Evolutionary conservation across 768 basidiomycete species (phyloP), one percentile per base, ranked within the genome.

Genomic region (Mycena metata): DNA sequence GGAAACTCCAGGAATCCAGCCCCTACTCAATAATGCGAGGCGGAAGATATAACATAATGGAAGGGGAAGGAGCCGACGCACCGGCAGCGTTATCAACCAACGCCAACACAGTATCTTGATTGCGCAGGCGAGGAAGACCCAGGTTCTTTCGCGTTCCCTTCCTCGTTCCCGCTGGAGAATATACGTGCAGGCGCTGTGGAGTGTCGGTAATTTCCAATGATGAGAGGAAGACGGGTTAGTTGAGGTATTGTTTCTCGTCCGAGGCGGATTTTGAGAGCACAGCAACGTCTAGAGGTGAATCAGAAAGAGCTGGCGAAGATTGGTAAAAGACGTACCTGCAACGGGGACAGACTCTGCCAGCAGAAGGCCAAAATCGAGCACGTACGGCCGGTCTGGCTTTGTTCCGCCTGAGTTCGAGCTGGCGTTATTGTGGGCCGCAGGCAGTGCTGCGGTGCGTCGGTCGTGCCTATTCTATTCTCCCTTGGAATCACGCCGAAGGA

Each of bases 381-480:
- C 85, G 77, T 97, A 96, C 82, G 82, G 8, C 90, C 93, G 3
- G 87, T 91, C 95, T 90, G 97, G 50, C 78, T 87, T 66, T 86
- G 88, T 57, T 91, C 88, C 1, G 84, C 83, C 64, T 88, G 3
- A 96, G 79, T 70, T 91, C 88, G 19, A 98, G 84, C 76, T 0
- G 98, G 98, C 1, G 97, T 98, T 35, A 99, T n/a, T 85, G 92
- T 83, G 76, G 96, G 99, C 11, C 98, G 96, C 93, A n/a, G n/a
- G n/a, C n/a, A n/a, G n/a, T n/a, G n/a, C n/a, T 98, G 26, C 15
- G 19, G 33, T 46, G 15, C 41, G 52, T 59, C 23, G 35, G 24
- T 5, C 5, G 15, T 91, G 93, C 5, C n/a, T n/a, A n/a, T n/a
- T n/a, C n/a, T n/a, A n/a, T n/a, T n/a, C n/a, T n/a, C n/a, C n/a